Conservation (phyloP, 2,329 filamentous ascomycete genomes). For the Talaromyces amestolkiae region DNA sequence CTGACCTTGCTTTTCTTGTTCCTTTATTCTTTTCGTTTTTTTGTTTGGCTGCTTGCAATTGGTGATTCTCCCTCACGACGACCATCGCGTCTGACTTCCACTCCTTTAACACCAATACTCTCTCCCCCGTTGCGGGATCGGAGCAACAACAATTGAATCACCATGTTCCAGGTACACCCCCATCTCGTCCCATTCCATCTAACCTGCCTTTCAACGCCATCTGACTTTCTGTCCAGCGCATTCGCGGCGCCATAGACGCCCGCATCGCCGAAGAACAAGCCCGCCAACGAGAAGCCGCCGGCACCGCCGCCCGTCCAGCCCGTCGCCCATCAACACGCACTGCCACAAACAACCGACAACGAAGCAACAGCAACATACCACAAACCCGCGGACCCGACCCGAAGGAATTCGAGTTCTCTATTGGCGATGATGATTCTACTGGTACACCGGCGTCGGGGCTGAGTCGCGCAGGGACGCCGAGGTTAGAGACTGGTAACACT, state of each 20-base stretch:
- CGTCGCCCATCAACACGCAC: constrained; percentile 34
- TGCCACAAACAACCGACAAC: constrained; percentile 25
- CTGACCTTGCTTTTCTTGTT: not conserved
- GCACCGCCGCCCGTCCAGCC: constrained; percentile 39
- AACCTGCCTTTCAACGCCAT: not conserved
- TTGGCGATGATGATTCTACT: constrained; percentile 73
- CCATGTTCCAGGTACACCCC: constrained; percentile 33
- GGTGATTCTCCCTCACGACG: not conserved
- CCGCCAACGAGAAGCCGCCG: constrained; percentile 59
- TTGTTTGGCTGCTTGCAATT: not conserved
- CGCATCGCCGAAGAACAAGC: constrained; percentile 90
- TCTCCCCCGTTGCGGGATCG: constrained; percentile 21
- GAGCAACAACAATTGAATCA: constrained; percentile 20
- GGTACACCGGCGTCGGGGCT: constrained; percentile 28
- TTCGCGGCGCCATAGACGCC: constrained; percentile 80
- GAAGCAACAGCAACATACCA: constrained; percentile 38
- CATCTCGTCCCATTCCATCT: not conserved
- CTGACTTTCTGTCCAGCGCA: constrained; percentile 53
- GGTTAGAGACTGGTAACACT: constrained; percentile 33
- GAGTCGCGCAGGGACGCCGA: constrained; percentile 61
- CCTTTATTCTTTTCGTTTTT: not conserved
- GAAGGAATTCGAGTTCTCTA: constrained; percentile 81
- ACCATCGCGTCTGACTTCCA: not conserved
- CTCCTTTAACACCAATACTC: not conserved
- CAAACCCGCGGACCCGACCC: constrained; percentile 69